These are phyloP conservation scores for Trichoderma gamsii DNA, from an alignment of 495 filamentous ascomycete genomes.

Conservation along the genomic window DNA sequence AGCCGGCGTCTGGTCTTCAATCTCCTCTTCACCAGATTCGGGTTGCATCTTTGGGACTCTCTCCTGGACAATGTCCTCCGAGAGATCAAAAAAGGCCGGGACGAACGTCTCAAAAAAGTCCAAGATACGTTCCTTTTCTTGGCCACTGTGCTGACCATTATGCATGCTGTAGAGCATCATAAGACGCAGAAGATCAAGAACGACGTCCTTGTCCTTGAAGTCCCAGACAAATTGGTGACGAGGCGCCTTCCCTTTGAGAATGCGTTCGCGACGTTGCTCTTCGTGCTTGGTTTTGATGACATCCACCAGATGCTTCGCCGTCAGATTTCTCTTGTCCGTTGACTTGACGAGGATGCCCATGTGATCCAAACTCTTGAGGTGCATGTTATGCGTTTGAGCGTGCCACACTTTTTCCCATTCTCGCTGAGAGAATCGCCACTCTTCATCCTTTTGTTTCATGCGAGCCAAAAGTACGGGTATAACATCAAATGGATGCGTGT, in stretches of 20 bases:
- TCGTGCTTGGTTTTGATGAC: constrained; percentile 84
- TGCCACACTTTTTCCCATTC: constrained; percentile 99
- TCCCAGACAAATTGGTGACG: constrained; percentile 67
- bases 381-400: constrained; percentile 82
- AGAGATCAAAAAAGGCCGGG: constrained; percentile 79
- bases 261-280: constrained; percentile 64
- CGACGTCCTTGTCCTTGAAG: constrained; percentile 70
- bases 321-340: constrained; percentile 82
- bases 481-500: constrained; percentile 71
- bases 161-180: constrained; percentile 70
- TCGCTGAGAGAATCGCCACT: constrained; percentile 92
- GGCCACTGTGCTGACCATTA: constrained; percentile 55
- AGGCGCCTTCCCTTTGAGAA: constrained; percentile 51
- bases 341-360: constrained; percentile 80
- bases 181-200: constrained; percentile 74
- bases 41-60: constrained; percentile 65
- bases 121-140: constrained; percentile 69
- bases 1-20: constrained; percentile 51
- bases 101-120: constrained; percentile 86
- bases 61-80: constrained; percentile 68
- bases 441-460: constrained; percentile 87
- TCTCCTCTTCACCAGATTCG: constrained; percentile 60
- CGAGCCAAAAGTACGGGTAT: constrained; percentile 80
- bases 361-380: constrained; percentile 93
- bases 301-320: constrained; percentile 75